These are phyloP conservation scores for Neofusicoccum sp. DNA, from an alignment of 2,329 filamentous ascomycete species.

Conservation along the genomic window DNA sequence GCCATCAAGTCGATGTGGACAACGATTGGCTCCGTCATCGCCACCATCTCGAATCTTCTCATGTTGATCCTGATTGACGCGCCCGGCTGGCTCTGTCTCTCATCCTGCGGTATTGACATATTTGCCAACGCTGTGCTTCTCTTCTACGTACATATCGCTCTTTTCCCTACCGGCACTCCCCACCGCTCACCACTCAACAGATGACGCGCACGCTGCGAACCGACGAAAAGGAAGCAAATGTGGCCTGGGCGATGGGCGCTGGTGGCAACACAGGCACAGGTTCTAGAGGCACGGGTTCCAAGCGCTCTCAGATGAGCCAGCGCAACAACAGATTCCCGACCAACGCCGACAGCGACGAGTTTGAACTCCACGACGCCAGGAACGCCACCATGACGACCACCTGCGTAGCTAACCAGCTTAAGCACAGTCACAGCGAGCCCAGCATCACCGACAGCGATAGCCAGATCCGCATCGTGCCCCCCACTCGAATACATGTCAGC, in stretches of 20 bases:
- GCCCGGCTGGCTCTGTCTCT: background rate
- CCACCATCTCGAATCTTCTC: background rate
- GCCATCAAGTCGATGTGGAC: background rate
- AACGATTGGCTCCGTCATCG: background rate
- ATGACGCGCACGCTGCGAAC: background rate
- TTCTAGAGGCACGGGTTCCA: too few relatives aligned
- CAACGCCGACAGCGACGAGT: background rate
- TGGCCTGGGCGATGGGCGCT: background rate
- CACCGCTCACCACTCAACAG: background rate
- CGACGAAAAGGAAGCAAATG: background rate
- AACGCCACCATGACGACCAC: background rate
- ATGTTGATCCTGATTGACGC: slow-evolving; percentile 6
- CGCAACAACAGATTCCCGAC: too few relatives aligned
- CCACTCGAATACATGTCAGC: background rate
- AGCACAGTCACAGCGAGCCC: background rate
- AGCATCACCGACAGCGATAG: background rate
- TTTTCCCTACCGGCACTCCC: background rate
- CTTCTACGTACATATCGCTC: background rate
- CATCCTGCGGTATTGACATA: background rate
- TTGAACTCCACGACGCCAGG: background rate
- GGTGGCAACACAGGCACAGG: too few relatives aligned
- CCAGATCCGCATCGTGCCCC: background rate
- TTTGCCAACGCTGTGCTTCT: background rate
- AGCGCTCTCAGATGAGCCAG: too few relatives aligned
- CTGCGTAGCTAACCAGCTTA: background rate